Evolutionary conservation across 2,329 filamentous ascomycete genomes (phyloP).

Genomic region (Fonsecaea nubica): DNA sequence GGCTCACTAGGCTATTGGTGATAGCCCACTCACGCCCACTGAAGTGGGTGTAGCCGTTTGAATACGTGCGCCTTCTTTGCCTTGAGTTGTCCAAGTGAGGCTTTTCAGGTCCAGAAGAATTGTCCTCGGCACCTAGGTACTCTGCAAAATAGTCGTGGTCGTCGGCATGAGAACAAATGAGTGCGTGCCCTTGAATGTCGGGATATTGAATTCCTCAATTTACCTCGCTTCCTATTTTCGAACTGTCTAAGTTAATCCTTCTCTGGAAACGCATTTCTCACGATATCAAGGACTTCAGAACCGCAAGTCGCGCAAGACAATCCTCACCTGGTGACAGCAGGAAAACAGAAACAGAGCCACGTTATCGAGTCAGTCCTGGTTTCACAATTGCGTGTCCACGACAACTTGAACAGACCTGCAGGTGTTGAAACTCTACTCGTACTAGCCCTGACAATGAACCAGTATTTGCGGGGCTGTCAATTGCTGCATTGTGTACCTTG

Average conservation of each 20-base stretch:
- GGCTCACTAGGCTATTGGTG: neutral
- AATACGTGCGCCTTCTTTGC: neutral
- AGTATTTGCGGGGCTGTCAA: neutral
- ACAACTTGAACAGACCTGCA: neutral
- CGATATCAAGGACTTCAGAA: neutral
- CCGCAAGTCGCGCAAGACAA: neutral
- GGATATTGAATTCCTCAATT: neutral
- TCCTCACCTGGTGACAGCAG: neutral
- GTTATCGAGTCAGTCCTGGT: neutral
- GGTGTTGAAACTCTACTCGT: neutral
- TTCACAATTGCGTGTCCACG: neutral
- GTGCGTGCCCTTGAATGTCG: neutral
- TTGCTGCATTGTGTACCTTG: neutral
- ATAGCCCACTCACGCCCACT: neutral
- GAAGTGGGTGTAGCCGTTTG: neutral
- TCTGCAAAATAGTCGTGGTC: too few relatives aligned
- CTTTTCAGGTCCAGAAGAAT: neutral
- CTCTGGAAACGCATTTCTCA: neutral
- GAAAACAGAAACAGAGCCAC: neutral
- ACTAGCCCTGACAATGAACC: neutral
- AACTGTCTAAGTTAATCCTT: neutral
- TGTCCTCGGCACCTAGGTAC: neutral
- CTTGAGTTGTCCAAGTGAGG: neutral
- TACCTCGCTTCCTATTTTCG: neutral
- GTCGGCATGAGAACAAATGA: too few relatives aligned